Base-by-base conservation (phyloP, 108 stramenopile genomes). In the Hondaea fermentalgiana region DNA sequence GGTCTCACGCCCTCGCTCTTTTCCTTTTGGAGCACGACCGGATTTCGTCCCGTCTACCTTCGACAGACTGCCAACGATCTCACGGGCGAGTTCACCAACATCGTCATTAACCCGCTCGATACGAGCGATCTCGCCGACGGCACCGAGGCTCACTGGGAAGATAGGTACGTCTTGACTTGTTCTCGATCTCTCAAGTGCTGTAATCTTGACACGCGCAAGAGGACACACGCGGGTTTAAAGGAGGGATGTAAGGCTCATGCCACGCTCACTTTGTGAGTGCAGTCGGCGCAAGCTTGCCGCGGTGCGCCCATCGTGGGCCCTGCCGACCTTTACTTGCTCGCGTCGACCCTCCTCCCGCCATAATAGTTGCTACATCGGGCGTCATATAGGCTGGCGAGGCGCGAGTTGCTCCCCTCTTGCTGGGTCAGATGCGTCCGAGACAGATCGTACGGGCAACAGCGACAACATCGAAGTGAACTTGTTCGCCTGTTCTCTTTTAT, bases 41-140 rank as follows among this genome's bases (percentile, higher is more conserved):
- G 97, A 0, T 97, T 98, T 96, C 91, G 92, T 25, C 91, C 98
- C 88, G 91, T 98, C 44, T 99, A 99, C 89, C 91, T 99, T 64
- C 96, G 99, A 5, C 99, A 99, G 92, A 99, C 98, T 4, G 93
- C 97, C 69, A 99, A 98, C 91, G 98, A 99, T 51, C 92, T 99
- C 60, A 99, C 99, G 4, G 99, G 98, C 5, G 99, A 99, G 91
- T 95, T 98, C 88, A 97, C 96, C 14, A 92, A 95, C 43, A 98
- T 99, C 71, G 97, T 98, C 96, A 92, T 98, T 47, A 92, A 96
- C 16, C 94, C 97, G 21, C 92, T 98, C 19, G 72, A 57, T 19
- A 57, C 58, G 28, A 29, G 59, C 6, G 83, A 88, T 35, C 57
- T 93, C 89, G 51, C 35, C n/a, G 93, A 92, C 35, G 87, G 44